Evolutionary conservation across 768 basidiomycete genomes (phyloP).

Genomic region (Collybiopsis luxurians): DNA sequence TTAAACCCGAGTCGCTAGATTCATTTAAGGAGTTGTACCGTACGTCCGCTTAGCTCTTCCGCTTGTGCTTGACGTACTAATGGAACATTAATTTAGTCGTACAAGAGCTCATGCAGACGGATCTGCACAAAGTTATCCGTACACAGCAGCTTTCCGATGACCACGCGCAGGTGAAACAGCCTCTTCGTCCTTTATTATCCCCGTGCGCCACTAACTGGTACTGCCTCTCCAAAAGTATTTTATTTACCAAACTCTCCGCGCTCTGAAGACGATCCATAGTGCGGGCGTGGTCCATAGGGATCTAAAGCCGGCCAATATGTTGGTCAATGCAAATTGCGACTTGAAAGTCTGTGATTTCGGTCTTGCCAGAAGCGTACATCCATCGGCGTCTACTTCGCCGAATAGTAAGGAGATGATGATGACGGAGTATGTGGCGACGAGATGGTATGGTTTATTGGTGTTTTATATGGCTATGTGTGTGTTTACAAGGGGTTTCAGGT

Average conservation of each 20-base stretch:
- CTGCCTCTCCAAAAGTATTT: slow-evolving; percentile 60
- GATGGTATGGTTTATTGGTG: slow-evolving; percentile 4
- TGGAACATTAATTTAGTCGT: slow-evolving; percentile 44
- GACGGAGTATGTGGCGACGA: slow-evolving; percentile 87
- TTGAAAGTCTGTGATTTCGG: slow-evolving; percentile 91
- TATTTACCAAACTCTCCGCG: slow-evolving; percentile 81
- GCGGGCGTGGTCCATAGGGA: slow-evolving; percentile 79
- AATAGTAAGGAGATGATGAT: slow-evolving; percentile 68
- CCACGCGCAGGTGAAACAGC: slow-evolving; percentile 46
- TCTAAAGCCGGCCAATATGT: slow-evolving; percentile 83
- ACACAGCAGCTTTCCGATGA: slow-evolving; percentile 90
- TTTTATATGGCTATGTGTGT: too few relatives aligned
- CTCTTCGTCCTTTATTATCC: background rate
- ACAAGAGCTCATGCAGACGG: slow-evolving; percentile 89
- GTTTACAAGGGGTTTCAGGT: too few relatives aligned
- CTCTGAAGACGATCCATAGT: slow-evolving; percentile 85
- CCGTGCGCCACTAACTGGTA: background rate
- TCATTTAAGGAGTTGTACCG: slow-evolving; percentile 88
- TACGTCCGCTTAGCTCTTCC: slow-evolving; percentile 16
- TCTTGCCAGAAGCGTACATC: slow-evolving; percentile 65
- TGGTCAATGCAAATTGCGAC: slow-evolving; percentile 88
- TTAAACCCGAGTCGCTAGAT: slow-evolving; percentile 73
- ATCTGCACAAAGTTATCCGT: slow-evolving; percentile 87
- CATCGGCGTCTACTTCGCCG: slow-evolving; percentile 35
- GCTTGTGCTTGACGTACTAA: slow-evolving; percentile 13